Evolutionary conservation across 306 rosid genomes (phyloP), one percentile per base, ranked within the genome.

Genomic region (Canavalia gladiata): DNA sequence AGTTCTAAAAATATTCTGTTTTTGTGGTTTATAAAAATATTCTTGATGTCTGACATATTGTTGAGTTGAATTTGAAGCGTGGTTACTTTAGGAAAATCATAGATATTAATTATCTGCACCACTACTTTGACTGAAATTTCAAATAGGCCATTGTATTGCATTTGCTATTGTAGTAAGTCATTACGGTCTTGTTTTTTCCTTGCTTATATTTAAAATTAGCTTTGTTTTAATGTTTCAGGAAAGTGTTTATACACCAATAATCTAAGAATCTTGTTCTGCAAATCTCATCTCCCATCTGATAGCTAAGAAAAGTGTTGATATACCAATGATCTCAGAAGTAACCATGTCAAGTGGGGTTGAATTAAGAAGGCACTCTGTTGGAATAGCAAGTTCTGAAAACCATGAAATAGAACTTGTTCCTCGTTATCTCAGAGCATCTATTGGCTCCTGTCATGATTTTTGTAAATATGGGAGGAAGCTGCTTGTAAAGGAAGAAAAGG

Each of bases 361-460:
- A 78, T 60, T 86, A 60, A 89, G 97, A 87, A 85, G 95, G 83
- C 83, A 76, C 78, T 91, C 95, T 10, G 77, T 70, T 37, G 97
- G 90, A 78, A 89, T 80, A 58, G 65, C 65, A 67, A 58, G 75
- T 50, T 68, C 79, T 10, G 87, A 71, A 51, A 87, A 73, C 47
- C 78, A 68, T 29, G 81, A 74, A 72, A 90, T 82, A 67, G 80
- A 80, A 47, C 5, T 57, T 74, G 56, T 68, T 84, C 93, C 99
- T 86, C 90, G 4, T 85, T 91, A 93, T 82, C 97, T 87, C 34
- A 85, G 94, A 85, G 92, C 91, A 52, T 93, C 98, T 25, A 86
- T 83, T 18, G 93, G 97, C 55, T 95, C 99, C 41, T 95, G 99
- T 89, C 99, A 93, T 80, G 97, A 95, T 79, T 3, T 86, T 12